phyloP scores from a whole-genome alignment of 2,329 filamentous ascomycete species.

The Paraphaeosphaeria minitans region DNA sequence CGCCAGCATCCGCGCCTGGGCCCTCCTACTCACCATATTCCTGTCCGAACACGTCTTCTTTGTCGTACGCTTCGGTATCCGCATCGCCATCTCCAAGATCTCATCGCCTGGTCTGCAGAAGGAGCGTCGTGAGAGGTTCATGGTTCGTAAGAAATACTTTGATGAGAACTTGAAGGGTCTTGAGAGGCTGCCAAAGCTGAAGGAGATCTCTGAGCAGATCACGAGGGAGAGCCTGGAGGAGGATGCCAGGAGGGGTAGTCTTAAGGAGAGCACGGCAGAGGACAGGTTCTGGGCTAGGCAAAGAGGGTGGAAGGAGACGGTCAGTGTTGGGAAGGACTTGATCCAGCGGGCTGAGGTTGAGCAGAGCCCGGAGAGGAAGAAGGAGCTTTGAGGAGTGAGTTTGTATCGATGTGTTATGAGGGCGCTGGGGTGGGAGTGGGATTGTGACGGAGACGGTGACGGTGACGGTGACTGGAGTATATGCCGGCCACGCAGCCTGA shows the following conservation, averaged over 20 bases:
- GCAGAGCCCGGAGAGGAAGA: constrained; percentile 23
- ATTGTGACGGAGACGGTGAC: not conserved
- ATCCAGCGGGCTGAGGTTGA: constrained; percentile 17
- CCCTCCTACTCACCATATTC: constrained; percentile 79
- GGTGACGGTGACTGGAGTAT: not conserved
- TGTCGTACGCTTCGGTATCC: constrained; percentile 73
- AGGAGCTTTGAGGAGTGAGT: constrained; percentile 12
- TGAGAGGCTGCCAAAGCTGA: constrained; percentile 48
- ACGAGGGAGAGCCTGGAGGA: constrained; percentile 69
- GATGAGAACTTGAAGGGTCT: constrained; percentile 71
- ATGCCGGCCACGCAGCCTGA: not conserved
- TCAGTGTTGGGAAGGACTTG: constrained; percentile 8
- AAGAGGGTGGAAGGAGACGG: constrained; percentile 6
- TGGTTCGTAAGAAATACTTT: constrained; percentile 78
- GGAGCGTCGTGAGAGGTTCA: constrained; percentile 79
- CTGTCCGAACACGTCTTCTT: constrained; percentile 90
- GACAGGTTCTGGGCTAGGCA: constrained; percentile 15
- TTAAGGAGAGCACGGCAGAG: constrained; percentile 50
- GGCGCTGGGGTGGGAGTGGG: not conserved
- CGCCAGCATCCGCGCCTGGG: constrained; percentile 76
- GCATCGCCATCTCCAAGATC: constrained; percentile 74
- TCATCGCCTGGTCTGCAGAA: constrained; percentile 87
- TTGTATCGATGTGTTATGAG: not conserved
- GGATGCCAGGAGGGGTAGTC: constrained; percentile 50
- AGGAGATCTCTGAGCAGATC: constrained; percentile 60